Base-by-base conservation (phyloP, 2,329 filamentous ascomycete species). In the Diaporthe aspalathi region DNA sequence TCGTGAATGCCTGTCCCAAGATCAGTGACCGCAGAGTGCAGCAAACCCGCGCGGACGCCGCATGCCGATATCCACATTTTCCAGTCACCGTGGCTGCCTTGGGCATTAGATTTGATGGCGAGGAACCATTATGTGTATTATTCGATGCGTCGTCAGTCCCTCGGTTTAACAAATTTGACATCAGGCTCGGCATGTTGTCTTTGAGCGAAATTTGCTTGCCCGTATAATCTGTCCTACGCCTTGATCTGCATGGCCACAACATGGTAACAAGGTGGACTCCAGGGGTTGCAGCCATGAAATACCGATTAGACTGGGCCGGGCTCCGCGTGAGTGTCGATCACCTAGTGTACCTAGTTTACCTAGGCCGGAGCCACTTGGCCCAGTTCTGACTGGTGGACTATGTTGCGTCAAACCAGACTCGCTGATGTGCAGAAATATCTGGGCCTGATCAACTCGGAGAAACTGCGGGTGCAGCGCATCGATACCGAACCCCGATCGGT, bases 401-500 rank as follows among this genome's bases (percentile, higher is more conserved):
- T 47, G 57, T 63, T 45, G 57, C 43, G 47, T 63, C 57, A 29
- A 47, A 49, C 20, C 17, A 63, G 27, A 22, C 11, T 20, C 22
- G 20, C 43, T 47, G 40, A 49, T 47, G 40, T 45, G 40, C 24
- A 62, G 7, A 3, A 62, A 62, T 47, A 14, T 57, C 27, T 63
- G 43, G 43, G 20, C 17, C 27, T 49, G 43, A 5, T 47, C 16
- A 1, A 14, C 12, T 49, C 57, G 57, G 57, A 49, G 57, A 63
- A 63, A 32, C 24, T 29, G 17, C 57, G 43, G 43, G 22, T 49
- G 45, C 29, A 35, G 43, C 3, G 43, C n/a, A 17, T 38, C 20
- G 29, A 67, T 67, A 40, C 63, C 63, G 63, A 67, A 67, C 20
- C 24, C 63, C 63, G 63, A 67, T 49, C 63, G 24, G 8, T 45